These are phyloP conservation scores for Linum tenue DNA, from an alignment of 345 rosid species.

Conservation along the genomic window DNA sequence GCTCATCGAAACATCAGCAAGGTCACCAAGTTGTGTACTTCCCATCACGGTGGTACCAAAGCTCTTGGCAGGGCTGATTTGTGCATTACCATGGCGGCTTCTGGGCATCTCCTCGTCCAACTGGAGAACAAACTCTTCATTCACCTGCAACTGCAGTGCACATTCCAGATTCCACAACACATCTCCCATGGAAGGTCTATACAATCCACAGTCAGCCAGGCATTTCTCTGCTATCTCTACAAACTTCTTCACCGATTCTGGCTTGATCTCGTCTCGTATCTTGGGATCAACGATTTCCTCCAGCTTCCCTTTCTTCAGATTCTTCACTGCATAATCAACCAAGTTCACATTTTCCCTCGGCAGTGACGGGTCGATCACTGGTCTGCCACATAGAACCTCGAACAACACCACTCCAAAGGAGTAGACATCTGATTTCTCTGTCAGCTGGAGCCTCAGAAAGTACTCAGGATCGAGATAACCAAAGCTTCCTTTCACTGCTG, in stretches of 20 bases:
- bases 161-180: constrained; percentile 20
- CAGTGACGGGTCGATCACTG: constrained; percentile 13
- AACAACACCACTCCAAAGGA: constrained; percentile 18
- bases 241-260: constrained; percentile 12
- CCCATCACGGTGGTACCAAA: not conserved
- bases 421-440: constrained; percentile 19
- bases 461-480: constrained; percentile 21
- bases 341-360: constrained; percentile 17
- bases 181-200: constrained; percentile 18
- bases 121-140: not conserved
- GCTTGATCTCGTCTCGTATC: constrained; percentile 1
- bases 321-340: constrained; percentile 14
- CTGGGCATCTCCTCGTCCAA: not conserved
- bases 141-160: constrained; percentile 11
- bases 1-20: constrained; percentile 2
- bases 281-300: constrained; percentile 11
- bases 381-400: constrained; percentile 15
- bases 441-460: constrained; percentile 15
- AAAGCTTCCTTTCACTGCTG: constrained; percentile 19
- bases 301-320: constrained; percentile 5
- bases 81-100: not conserved
- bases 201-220: constrained; percentile 9
- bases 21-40: not conserved
- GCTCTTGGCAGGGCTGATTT: not conserved
- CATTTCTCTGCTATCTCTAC: constrained; percentile 21